Evolutionary conservation across 2,329 filamentous ascomycete species (phyloP), one percentile per base, ranked within the genome.

Genomic region (Diaporthe aspalathi): DNA sequence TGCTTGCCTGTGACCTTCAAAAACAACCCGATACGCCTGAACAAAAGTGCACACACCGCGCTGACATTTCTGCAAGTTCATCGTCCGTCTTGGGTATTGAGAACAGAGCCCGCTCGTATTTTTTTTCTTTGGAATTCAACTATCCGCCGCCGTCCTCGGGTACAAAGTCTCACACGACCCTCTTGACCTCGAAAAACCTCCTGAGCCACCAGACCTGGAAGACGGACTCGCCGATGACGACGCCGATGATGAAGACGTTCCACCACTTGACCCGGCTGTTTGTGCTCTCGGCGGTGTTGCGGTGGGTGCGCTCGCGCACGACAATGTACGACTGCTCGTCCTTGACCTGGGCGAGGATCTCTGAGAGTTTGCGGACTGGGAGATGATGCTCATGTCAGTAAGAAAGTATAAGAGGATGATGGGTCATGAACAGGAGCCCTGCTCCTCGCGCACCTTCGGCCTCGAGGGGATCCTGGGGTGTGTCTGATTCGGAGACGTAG

Each of bases 201-300:
- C 97, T 96, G 81, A 99, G 84, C 95, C 96, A 99, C 95, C 96
- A 99, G 75, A 99, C 95, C 86, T 99, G 96, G 87, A 99, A 99
- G 76, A 98, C 86, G 73, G 94, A 96, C 86, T 98, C 94, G 78
- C 93, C 94, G 75, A 97, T 87, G 74, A 99, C 89, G 65, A 98
- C 91, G 70, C 90, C 89, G 75, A 99, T 90, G 84, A 99, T 95
- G 83, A 98, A 98, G 77, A 98, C 89, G 83, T 96, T 98, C 96
- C 96, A 99, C 96, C 96, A 99, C 87, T 99, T 99, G 81, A 99
- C 96, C 76, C 96, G 90, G 77, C 91, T 89, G 83, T 99, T 99
- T 79, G 96, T 99, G 88, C 95, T 98, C 87, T 99, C 96, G 75
- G 96, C 96, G 12, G 96, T 99, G 86, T 99, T 99, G 81, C 96